These are phyloP conservation scores for Metschnikowia arizonensis DNA, from an alignment of 805 yeast species.

Conservation along the genomic window DNA sequence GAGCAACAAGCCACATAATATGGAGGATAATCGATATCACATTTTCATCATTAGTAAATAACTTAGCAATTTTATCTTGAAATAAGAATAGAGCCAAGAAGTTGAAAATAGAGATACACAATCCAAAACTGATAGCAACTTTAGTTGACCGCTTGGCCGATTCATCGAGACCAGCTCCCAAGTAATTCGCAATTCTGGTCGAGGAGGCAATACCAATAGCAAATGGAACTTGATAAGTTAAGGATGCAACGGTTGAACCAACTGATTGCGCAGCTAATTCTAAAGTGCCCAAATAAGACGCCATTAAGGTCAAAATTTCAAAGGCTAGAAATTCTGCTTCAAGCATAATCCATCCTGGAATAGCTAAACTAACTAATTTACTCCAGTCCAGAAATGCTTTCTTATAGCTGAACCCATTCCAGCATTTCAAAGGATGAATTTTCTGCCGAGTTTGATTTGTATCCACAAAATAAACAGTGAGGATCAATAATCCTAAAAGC, in stretches of 20 bases:
- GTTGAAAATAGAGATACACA: conserved; percentile 31
- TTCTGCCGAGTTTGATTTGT: conserved; percentile 42
- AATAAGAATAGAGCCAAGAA: conserved; percentile 30
- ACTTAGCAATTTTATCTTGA: conserved; percentile 30
- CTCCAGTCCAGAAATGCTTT: conserved; percentile 47
- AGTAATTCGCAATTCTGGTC: conserved; percentile 53
- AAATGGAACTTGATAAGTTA: conserved; percentile 55
- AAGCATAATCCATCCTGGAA: conserved; percentile 55
- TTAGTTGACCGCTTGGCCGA: conserved; percentile 35
- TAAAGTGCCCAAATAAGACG: conserved; percentile 51
- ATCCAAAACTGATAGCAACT: conserved; percentile 37
- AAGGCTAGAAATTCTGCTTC: conserved; percentile 60
- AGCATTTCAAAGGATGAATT: conserved; percentile 46
- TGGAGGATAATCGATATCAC: conserved; percentile 49
- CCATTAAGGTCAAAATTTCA: conserved; percentile 51
- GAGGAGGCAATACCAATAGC: conserved; percentile 57
- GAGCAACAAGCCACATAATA: conserved; percentile 59
- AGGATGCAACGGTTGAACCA: conserved; percentile 38
- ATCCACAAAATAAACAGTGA: conserved; percentile 34
- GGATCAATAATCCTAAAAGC: conserved; percentile 43
- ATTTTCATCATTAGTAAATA: conserved; percentile 58
- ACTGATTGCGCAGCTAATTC: conserved; percentile 52
- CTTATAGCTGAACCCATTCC: conserved; percentile 42
- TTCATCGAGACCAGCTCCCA: conserved; percentile 43
- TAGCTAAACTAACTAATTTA: conserved; percentile 40